A percentile compares a stretch with the other conserved stretches of the same genome.
These are phyloP conservation scores for Diaporthe sp. DNA, from an alignment of 2,329 filamentous ascomycete genomes.

Conservation along the genomic window DNA sequence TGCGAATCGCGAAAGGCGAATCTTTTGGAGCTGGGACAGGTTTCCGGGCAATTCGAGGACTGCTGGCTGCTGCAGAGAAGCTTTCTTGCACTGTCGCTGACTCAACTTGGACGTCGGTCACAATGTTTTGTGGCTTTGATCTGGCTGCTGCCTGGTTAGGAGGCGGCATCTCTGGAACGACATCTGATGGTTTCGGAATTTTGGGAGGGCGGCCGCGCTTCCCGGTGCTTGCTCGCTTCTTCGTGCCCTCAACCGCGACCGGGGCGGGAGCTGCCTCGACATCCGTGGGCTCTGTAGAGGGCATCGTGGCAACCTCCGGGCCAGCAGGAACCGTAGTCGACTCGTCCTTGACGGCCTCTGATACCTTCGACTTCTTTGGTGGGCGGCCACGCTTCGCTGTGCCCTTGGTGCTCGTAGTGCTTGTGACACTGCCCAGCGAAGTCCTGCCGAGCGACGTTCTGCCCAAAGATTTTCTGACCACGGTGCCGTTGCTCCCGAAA, in stretches of 20 bases:
- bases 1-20: slow-evolving; percentile 37
- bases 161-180: slow-evolving; percentile 7
- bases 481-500: slow-evolving; percentile 53
- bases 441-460: slow-evolving; percentile 14
- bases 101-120: slow-evolving; percentile 32
- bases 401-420: slow-evolving; percentile 21
- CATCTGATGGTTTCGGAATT: slow-evolving; percentile 39
- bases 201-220: slow-evolving; percentile 47
- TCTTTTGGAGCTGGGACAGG: slow-evolving; percentile 34
- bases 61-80: slow-evolving; percentile 21
- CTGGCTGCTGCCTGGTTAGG: background rate
- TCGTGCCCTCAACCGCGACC: slow-evolving; percentile 29
- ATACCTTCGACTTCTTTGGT: slow-evolving; percentile 16
- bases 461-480: slow-evolving; percentile 48
- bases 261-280: slow-evolving; percentile 34
- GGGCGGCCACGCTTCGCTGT: slow-evolving; percentile 34
- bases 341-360: background rate
- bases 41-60: slow-evolving; percentile 34
- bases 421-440: slow-evolving; percentile 16
- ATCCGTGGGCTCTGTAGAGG: slow-evolving; percentile 33
- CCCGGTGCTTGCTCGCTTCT: slow-evolving; percentile 32
- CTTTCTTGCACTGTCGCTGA: slow-evolving; percentile 33
- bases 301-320: background rate
- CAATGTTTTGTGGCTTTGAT: slow-evolving; percentile 10
- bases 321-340: background rate